phyloP scores from a whole-genome alignment of 345 rosid species.

The Sisymbrium altissimum region DNA sequence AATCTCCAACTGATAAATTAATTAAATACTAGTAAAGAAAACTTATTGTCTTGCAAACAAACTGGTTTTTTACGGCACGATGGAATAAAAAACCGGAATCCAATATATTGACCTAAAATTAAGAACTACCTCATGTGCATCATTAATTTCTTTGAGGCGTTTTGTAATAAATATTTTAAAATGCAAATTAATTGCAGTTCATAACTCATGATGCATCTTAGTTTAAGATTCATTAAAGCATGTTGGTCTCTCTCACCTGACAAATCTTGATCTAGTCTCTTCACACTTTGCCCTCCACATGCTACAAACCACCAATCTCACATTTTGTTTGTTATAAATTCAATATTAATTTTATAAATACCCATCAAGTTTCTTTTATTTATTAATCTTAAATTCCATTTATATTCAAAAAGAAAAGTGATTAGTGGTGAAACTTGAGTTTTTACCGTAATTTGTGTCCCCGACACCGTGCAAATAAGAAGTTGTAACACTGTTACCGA shows the following conservation, averaged over 20 bases:
- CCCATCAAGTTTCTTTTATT: neutral
- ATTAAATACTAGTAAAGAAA: neutral
- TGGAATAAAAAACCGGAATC: constrained; percentile 8
- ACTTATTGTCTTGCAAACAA: neutral
- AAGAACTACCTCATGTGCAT: constrained; percentile 23
- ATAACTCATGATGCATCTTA: constrained; percentile 13
- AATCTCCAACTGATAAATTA: neutral
- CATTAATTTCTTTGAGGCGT: constrained; percentile 9
- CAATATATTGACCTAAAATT: constrained; percentile 17
- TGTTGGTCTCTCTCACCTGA: constrained; percentile 29
- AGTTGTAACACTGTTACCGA: constrained; percentile 32
- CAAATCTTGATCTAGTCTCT: constrained; percentile 21
- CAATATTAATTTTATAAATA: neutral
- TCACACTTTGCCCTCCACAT: constrained; percentile 16
- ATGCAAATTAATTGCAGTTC: neutral
- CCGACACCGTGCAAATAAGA: constrained; percentile 41
- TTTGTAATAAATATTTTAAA: neutral
- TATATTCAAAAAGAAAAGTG: neutral
- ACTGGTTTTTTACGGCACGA: constrained; percentile 33
- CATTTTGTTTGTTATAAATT: neutral
- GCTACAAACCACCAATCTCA: constrained; percentile 2
- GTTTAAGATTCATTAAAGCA: constrained; percentile 27
- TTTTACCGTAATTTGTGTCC: constrained; percentile 35
- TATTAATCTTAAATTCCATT: neutral
- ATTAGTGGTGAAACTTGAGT: constrained; percentile 20